Conservation (phyloP, 2,329 filamentous ascomycete genomes). For the Xylaria sp. region DNA sequence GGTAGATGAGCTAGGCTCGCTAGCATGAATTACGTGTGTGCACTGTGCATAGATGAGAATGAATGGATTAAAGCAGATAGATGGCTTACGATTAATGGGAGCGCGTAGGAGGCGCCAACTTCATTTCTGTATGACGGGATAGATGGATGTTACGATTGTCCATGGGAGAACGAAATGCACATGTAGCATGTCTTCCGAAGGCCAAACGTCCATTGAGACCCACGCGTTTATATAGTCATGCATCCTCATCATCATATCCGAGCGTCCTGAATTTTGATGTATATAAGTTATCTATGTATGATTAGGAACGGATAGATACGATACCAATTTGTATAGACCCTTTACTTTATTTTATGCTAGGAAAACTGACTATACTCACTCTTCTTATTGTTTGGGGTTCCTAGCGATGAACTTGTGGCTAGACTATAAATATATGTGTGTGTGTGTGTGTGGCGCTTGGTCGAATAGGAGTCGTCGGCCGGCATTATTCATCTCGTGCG, state of each 20-base stretch:
- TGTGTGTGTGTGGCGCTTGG: not conserved
- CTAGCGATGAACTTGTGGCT: not conserved
- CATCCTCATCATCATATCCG: not conserved
- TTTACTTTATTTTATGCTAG: not conserved
- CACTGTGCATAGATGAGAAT: not conserved
- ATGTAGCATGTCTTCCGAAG: not conserved
- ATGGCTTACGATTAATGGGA: conserved; percentile 10
- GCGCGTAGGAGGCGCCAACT: not conserved
- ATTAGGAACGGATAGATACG: not conserved
- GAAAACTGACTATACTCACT: too few relatives aligned
- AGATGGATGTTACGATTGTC: not conserved
- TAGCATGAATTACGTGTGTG: not conserved
- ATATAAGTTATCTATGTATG: not conserved
- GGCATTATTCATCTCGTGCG: not conserved
- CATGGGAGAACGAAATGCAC: not conserved
- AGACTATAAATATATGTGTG: too few relatives aligned
- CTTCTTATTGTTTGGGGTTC: too few relatives aligned
- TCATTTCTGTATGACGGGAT: not conserved
- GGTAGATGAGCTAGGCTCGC: not conserved
- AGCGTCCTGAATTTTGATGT: not conserved
- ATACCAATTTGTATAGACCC: not conserved
- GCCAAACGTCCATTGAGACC: not conserved
- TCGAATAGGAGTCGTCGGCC: not conserved
- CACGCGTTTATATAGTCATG: not conserved
- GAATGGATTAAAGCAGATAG: not conserved